A percentile compares a stretch with the other conserved stretches of the same genome.
phyloP scores from a whole-genome alignment of 2,329 filamentous ascomycete genomes.

The Diaporthe vaccinii region DNA sequence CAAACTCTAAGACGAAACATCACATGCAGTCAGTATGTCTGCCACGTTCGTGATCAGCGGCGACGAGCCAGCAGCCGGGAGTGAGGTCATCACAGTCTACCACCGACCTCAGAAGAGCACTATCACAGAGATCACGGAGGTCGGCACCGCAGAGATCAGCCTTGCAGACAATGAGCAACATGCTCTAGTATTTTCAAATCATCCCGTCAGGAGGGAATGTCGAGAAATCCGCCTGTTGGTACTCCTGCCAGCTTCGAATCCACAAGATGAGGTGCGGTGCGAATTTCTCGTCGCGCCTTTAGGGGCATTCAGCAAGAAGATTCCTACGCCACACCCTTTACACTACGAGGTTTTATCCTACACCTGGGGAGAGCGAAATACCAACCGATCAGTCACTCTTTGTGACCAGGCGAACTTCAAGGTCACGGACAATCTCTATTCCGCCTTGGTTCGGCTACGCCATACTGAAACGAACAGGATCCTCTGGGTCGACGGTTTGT shows the following conservation, averaged over 20 bases:
- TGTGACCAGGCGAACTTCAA: not conserved
- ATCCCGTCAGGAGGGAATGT: not conserved
- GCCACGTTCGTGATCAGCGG: constrained; percentile 9
- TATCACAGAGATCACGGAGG: constrained; percentile 3
- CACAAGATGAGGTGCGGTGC: constrained; percentile 15
- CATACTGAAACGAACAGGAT: constrained; percentile 9
- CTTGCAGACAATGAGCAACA: not conserved
- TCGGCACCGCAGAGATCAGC: constrained; percentile 12
- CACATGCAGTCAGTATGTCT: not conserved
- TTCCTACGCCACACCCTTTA: not conserved
- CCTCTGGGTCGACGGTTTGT: constrained; percentile 7
- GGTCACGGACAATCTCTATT: constrained; percentile 10
- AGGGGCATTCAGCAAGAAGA: too few relatives aligned
- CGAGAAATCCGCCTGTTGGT: constrained; percentile 5
- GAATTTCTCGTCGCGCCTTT: constrained; percentile 11
- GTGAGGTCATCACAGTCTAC: constrained; percentile 16
- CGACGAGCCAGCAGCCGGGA: not conserved
- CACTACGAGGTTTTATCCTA: constrained; percentile 11
- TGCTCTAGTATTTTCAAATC: not conserved
- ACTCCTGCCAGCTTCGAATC: not conserved
- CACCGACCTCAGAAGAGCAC: constrained; percentile 3
- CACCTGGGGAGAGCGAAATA: constrained; percentile 7
- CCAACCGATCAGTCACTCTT: not conserved
- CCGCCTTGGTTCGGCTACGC: constrained; percentile 19
- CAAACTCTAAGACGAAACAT: not conserved